Evolutionary conservation across 2,329 filamentous ascomycete genomes (phyloP).

Genomic region (Ramularia endophylla): DNA sequence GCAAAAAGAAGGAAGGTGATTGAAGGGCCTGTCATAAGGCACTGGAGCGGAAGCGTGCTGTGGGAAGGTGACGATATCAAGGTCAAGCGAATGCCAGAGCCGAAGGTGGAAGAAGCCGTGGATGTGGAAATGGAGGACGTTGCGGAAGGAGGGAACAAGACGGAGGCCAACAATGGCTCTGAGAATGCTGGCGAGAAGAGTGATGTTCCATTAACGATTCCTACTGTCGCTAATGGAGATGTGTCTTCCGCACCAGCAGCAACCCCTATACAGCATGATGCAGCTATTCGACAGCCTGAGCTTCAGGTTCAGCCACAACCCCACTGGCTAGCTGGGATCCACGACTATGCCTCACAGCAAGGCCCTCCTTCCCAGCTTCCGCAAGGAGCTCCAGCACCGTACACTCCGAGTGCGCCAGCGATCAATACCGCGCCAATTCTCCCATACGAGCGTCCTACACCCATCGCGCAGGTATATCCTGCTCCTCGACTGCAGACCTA

Average conservation of each 20-base stretch:
- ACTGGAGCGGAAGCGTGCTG: conserved; percentile 86
- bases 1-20: conserved; percentile 82
- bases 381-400: conserved; percentile 2
- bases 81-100: conserved; percentile 38
- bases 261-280: conserved; percentile 15
- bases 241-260: conserved; percentile 5
- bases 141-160: conserved; percentile 2
- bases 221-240: neutral
- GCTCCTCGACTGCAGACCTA: conserved; percentile 9
- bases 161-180: conserved; percentile 3
- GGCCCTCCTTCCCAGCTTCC: conserved; percentile 13
- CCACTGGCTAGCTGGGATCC: conserved; percentile 40
- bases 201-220: conserved; percentile 5
- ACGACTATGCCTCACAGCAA: conserved; percentile 35
- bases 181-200: conserved; percentile 5
- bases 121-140: conserved; percentile 12
- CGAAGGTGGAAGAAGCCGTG: conserved; percentile 24
- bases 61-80: conserved; percentile 72
- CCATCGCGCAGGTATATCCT: no score
- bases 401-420: conserved; percentile 15
- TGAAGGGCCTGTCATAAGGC: conserved; percentile 82
- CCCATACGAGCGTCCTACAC: conserved; percentile 8
- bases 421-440: conserved; percentile 12
- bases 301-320: conserved; percentile 8
- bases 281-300: conserved; percentile 16